These are phyloP conservation scores for Digitaria exilis DNA, from an alignment of 202 grass and related monocot genomes.

Conservation along the genomic window DNA sequence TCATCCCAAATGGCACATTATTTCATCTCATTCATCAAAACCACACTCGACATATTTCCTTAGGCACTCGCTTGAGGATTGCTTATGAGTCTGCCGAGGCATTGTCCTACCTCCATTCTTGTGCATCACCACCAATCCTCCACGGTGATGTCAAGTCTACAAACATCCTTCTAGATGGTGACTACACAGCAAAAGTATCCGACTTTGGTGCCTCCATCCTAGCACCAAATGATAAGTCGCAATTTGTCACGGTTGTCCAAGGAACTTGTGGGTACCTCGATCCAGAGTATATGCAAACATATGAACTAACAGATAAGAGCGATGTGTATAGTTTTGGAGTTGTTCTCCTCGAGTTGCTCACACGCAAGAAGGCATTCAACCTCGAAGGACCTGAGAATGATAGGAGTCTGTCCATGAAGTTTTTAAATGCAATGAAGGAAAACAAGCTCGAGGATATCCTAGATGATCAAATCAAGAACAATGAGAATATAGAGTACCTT, in stretches of 20 bases:
- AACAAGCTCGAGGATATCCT: slow-evolving; percentile 36
- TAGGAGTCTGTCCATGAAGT: slow-evolving; percentile 8
- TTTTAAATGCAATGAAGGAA: slow-evolving; percentile 36
- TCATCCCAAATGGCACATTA: slow-evolving; percentile 48
- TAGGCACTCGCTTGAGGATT: slow-evolving; percentile 43
- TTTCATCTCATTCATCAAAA: slow-evolving; percentile 33
- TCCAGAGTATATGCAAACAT: slow-evolving; percentile 42
- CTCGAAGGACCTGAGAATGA: slow-evolving; percentile 23
- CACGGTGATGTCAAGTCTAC: slow-evolving; percentile 54
- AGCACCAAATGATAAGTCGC: slow-evolving; percentile 36
- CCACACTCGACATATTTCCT: not conserved
- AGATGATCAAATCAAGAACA: slow-evolving; percentile 36
- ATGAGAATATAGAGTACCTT: slow-evolving; percentile 22
- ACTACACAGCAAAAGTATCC: slow-evolving; percentile 45
- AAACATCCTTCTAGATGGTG: slow-evolving; percentile 50
- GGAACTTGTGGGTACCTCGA: slow-evolving; percentile 57
- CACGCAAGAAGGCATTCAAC: slow-evolving; percentile 42
- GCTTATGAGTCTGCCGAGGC: slow-evolving; percentile 49
- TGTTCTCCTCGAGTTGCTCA: slow-evolving; percentile 44
- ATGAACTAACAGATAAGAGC: slow-evolving; percentile 52
- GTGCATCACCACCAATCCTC: slow-evolving; percentile 46
- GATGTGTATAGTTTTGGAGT: slow-evolving; percentile 59
- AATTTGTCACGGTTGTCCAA: slow-evolving; percentile 46
- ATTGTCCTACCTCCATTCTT: slow-evolving; percentile 43
- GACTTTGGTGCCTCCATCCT: slow-evolving; percentile 49